Base-by-base conservation (phyloP, 2,329 filamentous ascomycete genomes). In the Cytospora chrysosperma region DNA sequence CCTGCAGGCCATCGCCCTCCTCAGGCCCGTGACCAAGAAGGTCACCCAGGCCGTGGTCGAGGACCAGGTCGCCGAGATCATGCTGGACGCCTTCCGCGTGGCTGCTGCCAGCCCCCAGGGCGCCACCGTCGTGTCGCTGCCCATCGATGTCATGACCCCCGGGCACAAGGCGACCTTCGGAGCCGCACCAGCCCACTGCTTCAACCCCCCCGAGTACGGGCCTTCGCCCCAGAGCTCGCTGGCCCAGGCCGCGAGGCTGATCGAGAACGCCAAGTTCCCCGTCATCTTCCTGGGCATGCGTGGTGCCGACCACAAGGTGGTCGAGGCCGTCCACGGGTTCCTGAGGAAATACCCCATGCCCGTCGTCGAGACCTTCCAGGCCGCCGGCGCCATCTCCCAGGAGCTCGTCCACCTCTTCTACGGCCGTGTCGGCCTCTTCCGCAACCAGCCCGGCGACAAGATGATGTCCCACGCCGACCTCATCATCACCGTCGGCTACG, bases 311-410 rank as follows among this genome's bases (percentile, higher is more conserved):
- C 70, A 73, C 10, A 69, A 72, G 13, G 77, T 79, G 6, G 78
- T 81, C 3, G 70, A 67, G 1, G 76, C 76, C 1, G 75, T 81
- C 12, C 78, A 78, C 12, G 69, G 72, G 0, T 76, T 81, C 56
- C 72, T 81, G 10, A 68, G 69, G 9, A 76, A 74, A 54, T 74
- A 76, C 65, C 77, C 77, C 0, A 73, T 81, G 9, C 78, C 79
- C 1, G 78, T 81, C 2, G 74, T 82, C n/a, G 79, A 82, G 69
- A 82, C 79, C 0, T 82, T 82, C 69, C 79, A 82, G 69, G 79
- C 79, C 1, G 79, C 79, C 1, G 79, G 79, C 9, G 78, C 78
- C 15, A 75, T 82, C 17, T 75, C 77, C 5, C 70, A 76, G 61
- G 76, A 79, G 26, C 72, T 80, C 9, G 74, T 75, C 1, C 75